Percentiles rank a stretch among this genome's conserved stretches.
phyloP scores from a whole-genome alignment of 106 monocot species.

The Hemerocallis citrina region DNA sequence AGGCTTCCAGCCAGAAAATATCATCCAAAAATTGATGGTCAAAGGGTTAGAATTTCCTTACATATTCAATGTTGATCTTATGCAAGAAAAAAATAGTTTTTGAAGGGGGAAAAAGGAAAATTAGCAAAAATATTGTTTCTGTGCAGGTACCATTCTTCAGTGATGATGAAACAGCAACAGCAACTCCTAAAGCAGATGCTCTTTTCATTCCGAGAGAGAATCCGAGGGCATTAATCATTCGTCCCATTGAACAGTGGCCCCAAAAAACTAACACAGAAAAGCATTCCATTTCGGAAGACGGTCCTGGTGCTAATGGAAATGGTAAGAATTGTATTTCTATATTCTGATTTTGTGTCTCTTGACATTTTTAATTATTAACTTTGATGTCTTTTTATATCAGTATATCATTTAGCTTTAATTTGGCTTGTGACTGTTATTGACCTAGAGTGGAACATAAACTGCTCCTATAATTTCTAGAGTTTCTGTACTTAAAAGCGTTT shows the following conservation, averaged over 20 bases:
- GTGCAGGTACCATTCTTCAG: slow-evolving; percentile 74
- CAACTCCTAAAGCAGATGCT: slow-evolving; percentile 83
- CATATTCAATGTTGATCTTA: neutral
- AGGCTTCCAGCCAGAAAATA: slow-evolving; percentile 63
- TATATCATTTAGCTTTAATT: neutral
- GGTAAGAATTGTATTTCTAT: slow-evolving; percentile 37
- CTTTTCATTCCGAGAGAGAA: slow-evolving; percentile 86
- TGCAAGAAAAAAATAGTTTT: no score
- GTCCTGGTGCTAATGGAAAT: slow-evolving; percentile 41
- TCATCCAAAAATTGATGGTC: slow-evolving; percentile 59
- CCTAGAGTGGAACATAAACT: no score
- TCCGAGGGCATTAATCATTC: slow-evolving; percentile 67
- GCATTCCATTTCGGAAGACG: slow-evolving; percentile 19
- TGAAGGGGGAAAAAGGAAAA: neutral
- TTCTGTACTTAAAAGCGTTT: no score
- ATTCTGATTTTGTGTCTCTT: neutral
- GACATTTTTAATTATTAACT: neutral
- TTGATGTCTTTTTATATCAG: neutral
- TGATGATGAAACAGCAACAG: slow-evolving; percentile 57
- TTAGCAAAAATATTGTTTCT: neutral
- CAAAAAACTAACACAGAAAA: slow-evolving; percentile 17
- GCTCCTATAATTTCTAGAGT: no score
- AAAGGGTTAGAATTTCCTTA: slow-evolving; percentile 29
- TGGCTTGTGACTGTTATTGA: no score
- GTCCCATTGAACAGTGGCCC: slow-evolving; percentile 80